phyloP scores from a whole-genome alignment of 768 basidiomycete genomes.

The Tricholoma saponaceum region DNA sequence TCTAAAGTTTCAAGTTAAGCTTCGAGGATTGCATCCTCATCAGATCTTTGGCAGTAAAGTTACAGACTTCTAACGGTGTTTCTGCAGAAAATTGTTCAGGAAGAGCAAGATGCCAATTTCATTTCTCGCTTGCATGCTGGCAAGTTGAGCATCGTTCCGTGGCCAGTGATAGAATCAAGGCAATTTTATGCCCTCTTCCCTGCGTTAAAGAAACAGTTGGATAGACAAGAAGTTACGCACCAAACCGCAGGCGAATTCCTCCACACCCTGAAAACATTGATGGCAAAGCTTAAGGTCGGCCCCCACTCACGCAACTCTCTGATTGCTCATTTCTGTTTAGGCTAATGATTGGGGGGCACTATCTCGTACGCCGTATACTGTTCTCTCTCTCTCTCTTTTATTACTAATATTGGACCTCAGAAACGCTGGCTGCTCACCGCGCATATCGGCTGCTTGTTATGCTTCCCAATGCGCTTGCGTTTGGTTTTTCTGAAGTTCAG shows the following conservation, averaged over 20 bases:
- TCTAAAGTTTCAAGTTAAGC: constrained; percentile 40
- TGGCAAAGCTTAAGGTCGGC: constrained; percentile 62
- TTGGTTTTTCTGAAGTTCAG: constrained; percentile 41
- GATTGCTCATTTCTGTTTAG: constrained; percentile 22
- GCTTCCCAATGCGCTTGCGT: constrained; percentile 44
- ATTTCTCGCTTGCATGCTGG: constrained; percentile 57
- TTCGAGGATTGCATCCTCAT: neutral
- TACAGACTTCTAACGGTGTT: neutral
- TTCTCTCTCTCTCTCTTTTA: neutral
- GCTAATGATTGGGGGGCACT: constrained; percentile 64
- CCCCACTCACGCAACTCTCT: neutral
- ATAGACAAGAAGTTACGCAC: constrained; percentile 47
- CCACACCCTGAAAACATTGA: constrained; percentile 54
- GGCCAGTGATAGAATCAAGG: constrained; percentile 63
- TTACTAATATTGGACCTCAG: constrained; percentile 18
- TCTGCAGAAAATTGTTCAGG: constrained; percentile 50
- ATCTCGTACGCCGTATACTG: constrained; percentile 41
- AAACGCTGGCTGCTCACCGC: constrained; percentile 47
- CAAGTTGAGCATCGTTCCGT: constrained; percentile 53
- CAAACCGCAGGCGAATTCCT: constrained; percentile 50
- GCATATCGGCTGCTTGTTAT: constrained; percentile 36
- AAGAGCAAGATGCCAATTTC: constrained; percentile 59
- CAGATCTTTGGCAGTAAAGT: neutral
- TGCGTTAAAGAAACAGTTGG: constrained; percentile 40
- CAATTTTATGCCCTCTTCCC: constrained; percentile 58